Percentiles rank a stretch among this genome's conserved stretches.
Conservation (phyloP, 1,284 basidiomycete genomes). For the Irpex sp. region DNA sequence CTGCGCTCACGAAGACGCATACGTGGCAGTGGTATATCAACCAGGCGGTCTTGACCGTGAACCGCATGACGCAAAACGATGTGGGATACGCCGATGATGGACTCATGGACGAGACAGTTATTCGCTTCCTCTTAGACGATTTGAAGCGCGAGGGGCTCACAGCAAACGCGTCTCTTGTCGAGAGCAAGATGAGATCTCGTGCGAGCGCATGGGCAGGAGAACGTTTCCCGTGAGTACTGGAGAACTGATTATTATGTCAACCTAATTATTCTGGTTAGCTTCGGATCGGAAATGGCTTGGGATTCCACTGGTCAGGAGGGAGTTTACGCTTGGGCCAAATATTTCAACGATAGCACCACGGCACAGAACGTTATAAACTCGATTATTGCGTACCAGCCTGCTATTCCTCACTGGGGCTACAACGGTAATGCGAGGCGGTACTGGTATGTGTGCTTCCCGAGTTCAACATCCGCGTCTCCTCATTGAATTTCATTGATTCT, state of each 20-base stretch:
- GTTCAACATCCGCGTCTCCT: not conserved
- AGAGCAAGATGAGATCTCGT: conserved; percentile 45
- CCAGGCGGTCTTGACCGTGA: conserved; percentile 49
- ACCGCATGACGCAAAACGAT: conserved; percentile 42
- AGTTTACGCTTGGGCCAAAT: conserved; percentile 52
- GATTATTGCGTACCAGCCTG: conserved; percentile 55
- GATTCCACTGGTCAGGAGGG: conserved; percentile 61
- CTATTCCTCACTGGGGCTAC: conserved; percentile 59
- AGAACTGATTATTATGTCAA: not conserved
- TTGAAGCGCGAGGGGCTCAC: conserved; percentile 50
- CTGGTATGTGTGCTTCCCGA: conserved; percentile 34
- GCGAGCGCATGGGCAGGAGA: conserved; percentile 43
- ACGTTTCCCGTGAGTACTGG: conserved; percentile 44
- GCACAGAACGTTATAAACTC: conserved; percentile 53
- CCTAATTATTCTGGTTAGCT: conserved; percentile 29
- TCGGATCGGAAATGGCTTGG: conserved; percentile 62
- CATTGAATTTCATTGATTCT: not conserved
- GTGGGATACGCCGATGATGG: conserved; percentile 48
- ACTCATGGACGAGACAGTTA: conserved; percentile 58
- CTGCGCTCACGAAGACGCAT: conserved; percentile 40
- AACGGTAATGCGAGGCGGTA: conserved; percentile 59
- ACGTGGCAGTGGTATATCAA: conserved; percentile 58
- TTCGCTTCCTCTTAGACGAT: conserved; percentile 45
- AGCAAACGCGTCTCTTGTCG: conserved; percentile 44
- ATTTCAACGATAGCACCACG: conserved; percentile 51